phyloP scores from a whole-genome alignment of 2,329 filamentous ascomycete genomes.

The Pleoardoris graminearum region DNA sequence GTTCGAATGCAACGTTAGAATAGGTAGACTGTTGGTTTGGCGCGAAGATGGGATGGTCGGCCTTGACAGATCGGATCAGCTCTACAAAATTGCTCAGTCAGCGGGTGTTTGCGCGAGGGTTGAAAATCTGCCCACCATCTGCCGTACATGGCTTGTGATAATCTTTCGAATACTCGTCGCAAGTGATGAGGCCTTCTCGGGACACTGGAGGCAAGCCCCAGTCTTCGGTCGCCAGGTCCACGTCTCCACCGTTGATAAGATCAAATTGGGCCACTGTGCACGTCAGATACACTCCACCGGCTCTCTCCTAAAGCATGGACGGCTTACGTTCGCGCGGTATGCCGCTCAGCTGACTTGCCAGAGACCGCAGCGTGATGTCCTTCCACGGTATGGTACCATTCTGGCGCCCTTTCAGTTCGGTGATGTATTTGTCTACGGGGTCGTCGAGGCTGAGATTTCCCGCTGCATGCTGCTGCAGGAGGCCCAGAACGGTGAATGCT shows the following conservation, averaged over 20 bases:
- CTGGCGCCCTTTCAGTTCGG: constrained; percentile 33
- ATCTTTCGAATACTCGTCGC: constrained; percentile 41
- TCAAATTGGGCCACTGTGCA: constrained; percentile 36
- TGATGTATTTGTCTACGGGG: constrained; percentile 38
- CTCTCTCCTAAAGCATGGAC: neutral
- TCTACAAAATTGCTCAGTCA: constrained; percentile 27
- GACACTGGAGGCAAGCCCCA: constrained; percentile 44
- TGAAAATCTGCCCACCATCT: constrained; percentile 16
- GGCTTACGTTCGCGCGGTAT: constrained; percentile 47
- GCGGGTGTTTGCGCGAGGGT: neutral
- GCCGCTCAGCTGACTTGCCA: constrained; percentile 50
- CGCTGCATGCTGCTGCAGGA: constrained; percentile 38
- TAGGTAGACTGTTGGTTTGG: constrained; percentile 51
- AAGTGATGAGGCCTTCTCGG: constrained; percentile 35
- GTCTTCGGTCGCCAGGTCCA: constrained; percentile 15
- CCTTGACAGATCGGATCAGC: constrained; percentile 37
- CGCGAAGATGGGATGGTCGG: constrained; percentile 44
- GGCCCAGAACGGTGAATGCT: constrained; percentile 38
- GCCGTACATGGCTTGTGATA: constrained; percentile 36
- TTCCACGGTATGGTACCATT: constrained; percentile 44
- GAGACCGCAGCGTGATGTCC: constrained; percentile 47
- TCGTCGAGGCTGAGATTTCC: constrained; percentile 43
- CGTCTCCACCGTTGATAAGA: constrained; percentile 24
- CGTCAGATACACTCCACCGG: neutral
- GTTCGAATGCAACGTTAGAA: constrained; percentile 47